phyloP scores from a whole-genome alignment of 306 rosid species.

The Prunus dulcis region DNA sequence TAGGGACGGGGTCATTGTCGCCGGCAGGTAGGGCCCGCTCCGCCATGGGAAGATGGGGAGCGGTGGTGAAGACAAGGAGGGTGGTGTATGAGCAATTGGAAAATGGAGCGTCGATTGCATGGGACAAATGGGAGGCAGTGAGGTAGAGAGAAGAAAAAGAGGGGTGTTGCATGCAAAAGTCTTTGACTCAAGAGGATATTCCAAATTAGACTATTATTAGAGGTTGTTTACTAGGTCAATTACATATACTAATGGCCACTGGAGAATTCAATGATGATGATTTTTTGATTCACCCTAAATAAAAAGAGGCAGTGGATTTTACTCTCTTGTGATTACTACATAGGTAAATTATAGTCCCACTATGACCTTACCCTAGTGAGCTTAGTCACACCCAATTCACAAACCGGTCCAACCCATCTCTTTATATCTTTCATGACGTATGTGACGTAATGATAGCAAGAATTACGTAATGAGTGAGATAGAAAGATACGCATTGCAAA shows the following conservation, averaged over 20 bases:
- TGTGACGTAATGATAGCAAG: too few relatives aligned
- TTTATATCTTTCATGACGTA: too few relatives aligned
- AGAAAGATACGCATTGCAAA: too few relatives aligned
- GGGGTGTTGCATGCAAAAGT: neutral
- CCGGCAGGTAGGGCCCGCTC: slow-evolving; percentile 44
- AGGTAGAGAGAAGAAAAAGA: neutral
- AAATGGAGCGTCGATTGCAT: slow-evolving; percentile 15
- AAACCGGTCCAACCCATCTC: too few relatives aligned
- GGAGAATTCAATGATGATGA: neutral
- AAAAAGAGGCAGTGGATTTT: neutral
- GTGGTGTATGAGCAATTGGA: slow-evolving; percentile 12
- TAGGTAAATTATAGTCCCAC: neutral
- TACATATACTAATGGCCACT: neutral
- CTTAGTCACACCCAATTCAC: neutral
- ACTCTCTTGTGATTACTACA: neutral
- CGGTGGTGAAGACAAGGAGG: slow-evolving; percentile 19
- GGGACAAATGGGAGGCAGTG: slow-evolving; percentile 19
- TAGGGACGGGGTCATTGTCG: neutral
- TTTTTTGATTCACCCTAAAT: neutral
- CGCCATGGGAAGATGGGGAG: slow-evolving; percentile 71
- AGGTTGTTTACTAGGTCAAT: neutral
- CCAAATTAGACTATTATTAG: neutral
- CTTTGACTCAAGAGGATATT: neutral
- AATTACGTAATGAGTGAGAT: too few relatives aligned
- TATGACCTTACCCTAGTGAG: neutral